Percentiles rank a stretch among this genome's conserved stretches.
These are phyloP conservation scores for Calocera viscosa DNA, from an alignment of 768 basidiomycete species.

Conservation along the genomic window DNA sequence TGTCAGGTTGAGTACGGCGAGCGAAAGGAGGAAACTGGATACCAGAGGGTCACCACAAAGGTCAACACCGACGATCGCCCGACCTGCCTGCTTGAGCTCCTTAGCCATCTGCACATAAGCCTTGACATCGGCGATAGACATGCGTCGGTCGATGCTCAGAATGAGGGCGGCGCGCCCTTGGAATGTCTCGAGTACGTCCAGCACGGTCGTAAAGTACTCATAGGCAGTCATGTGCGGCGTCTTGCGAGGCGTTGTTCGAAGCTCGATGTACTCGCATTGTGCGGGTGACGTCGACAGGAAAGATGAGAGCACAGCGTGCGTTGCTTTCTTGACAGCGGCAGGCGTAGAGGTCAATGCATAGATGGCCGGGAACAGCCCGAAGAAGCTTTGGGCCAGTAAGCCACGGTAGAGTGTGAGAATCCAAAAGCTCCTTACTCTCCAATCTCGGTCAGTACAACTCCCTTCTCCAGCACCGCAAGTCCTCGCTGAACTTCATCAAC, in stretches of 20 bases:
- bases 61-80: constrained; percentile 64
- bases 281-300: constrained; percentile 40
- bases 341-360: constrained; percentile 62
- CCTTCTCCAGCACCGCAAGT: constrained; percentile 32
- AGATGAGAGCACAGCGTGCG: constrained; percentile 49
- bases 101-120: constrained; percentile 51
- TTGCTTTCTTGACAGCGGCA: constrained; percentile 39
- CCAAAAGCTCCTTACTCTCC: constrained; percentile 27
- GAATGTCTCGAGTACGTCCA: constrained; percentile 53
- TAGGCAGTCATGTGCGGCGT: constrained; percentile 46
- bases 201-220: constrained; percentile 51
- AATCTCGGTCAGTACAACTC: constrained; percentile 40
- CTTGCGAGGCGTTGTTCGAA: constrained; percentile 65
- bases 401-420: background rate
- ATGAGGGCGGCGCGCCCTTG: constrained; percentile 44
- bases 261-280: constrained; percentile 61
- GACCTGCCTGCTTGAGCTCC: constrained; percentile 41
- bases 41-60: constrained; percentile 62
- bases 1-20: background rate
- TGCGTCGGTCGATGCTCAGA: constrained; percentile 63
- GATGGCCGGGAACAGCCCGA: constrained; percentile 61
- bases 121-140: constrained; percentile 38
- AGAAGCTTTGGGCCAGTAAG: constrained; percentile 33
- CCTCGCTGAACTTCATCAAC: constrained; percentile 32
- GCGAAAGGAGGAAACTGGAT: constrained; percentile 10